Base-by-base conservation (phyloP, 1,139 yeast species). In the Hemisphaericaspora xylofermentans region DNA sequence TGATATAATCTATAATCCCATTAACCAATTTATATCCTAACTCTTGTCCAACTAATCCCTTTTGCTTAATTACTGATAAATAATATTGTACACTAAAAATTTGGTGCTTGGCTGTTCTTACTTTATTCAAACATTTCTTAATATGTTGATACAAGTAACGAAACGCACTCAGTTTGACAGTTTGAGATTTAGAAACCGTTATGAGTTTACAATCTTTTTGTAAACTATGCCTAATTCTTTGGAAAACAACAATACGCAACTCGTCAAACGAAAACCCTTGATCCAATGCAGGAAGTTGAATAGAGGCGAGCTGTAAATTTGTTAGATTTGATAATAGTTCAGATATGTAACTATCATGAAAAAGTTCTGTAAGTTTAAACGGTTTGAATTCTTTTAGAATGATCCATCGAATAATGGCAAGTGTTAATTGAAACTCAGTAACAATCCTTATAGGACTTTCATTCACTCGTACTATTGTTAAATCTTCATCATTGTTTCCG, bases 381-480 rank as follows among this genome's bases (percentile, higher is more conserved):
- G 50, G 49, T 6, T 37, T 21, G 34, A 57, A 56, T 0, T 54
- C 38, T n/a, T 50, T 47, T 3, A 44, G 42, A 2, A 66, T 51
- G 5, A 71, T 58, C 60, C 63, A 65, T 31, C 51, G 51, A 17
- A 72, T 47, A 6, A 69, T 52, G 41, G 61, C 69, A 3, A 61
- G 43, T 1, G 58, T 53, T 2, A 63, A 43, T 35, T 61, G 66
- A 31, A 56, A 51, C 26, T 60, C 61, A n/a, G 60, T 56, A 3
- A 57, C 50, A 5, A 58, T 43, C 12, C 51, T 53, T 1, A 55
- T 42, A 3, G 54, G 53, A 13, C 35, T 32, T 4, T 50, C 44
- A 7, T 43, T 47, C 3, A 52, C 50, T 6, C 47, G 43, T 12
- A 51, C 27, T 9, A 58, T 45, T 33, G 51, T 51, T 4, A 56